phyloP scores from a whole-genome alignment of 176 grass and related monocot genomes.

The Eleusine indica region DNA sequence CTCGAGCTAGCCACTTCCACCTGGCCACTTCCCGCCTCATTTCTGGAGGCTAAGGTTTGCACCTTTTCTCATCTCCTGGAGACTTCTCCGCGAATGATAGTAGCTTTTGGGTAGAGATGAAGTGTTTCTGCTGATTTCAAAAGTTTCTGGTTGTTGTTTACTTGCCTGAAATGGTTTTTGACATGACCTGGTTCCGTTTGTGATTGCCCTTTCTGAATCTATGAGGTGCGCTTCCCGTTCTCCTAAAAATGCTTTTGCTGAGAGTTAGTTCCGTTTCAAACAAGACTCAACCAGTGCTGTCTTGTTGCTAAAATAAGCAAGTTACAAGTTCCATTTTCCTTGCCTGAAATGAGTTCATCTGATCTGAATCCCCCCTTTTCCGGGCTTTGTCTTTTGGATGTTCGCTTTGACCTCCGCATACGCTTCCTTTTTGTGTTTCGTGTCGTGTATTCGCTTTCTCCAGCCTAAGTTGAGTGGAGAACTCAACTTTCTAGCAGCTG shows the following conservation, averaged over 20 bases:
- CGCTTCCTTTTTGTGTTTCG: not conserved
- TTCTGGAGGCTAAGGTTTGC: conserved; percentile 14
- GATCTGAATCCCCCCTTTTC: not conserved
- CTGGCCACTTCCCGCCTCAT: conserved; percentile 18
- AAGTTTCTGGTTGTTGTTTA: not conserved
- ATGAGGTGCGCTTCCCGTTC: not conserved
- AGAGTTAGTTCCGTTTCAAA: not conserved
- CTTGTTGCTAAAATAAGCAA: conserved; percentile 38
- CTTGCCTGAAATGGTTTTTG: conserved; percentile 41
- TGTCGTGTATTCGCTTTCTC: conserved; percentile 23
- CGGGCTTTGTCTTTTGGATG: conserved; percentile 25
- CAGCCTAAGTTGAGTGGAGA: conserved; percentile 55
- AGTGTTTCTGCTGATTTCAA: not conserved
- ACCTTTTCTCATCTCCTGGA: conserved; percentile 9
- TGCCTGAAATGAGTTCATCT: conserved; percentile 28
- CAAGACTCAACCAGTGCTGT: not conserved
- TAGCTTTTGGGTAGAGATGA: not conserved
- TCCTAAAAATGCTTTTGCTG: not conserved
- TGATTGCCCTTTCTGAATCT: conserved; percentile 10
- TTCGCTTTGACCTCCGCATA: conserved; percentile 37
- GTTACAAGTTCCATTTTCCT: conserved; percentile 11
- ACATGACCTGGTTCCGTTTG: conserved; percentile 25
- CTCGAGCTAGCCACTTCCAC: conserved; percentile 34
- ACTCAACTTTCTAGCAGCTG: conserved; percentile 29
- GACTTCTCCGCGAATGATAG: not conserved